Base-by-base conservation (phyloP, 495 filamentous ascomycete species). In the Aspergillus sclerotiicarbonarius region DNA sequence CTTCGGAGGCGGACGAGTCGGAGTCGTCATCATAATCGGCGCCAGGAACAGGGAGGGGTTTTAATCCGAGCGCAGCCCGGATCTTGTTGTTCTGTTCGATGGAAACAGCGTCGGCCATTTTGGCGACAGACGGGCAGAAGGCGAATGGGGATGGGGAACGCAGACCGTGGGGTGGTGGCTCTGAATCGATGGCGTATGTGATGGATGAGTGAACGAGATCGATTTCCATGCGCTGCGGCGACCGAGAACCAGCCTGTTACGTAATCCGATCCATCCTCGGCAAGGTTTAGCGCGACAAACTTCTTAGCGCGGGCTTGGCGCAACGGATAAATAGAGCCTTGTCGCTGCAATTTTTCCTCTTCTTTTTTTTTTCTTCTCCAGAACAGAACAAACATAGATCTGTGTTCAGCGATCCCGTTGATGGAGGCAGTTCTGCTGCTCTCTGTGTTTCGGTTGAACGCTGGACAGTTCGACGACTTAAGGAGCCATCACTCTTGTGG, bases 1-100 rank as follows among this genome's bases (percentile, higher is more conserved):
- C 85, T 35, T 77, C 81, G 13, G 54, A 63, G 19, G 74, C 71
- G 13, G 62, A 50, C 4, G 47, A 32, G 20, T 18, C 47, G 21
- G 47, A 64, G 41, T 73, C 76, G 53, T 76, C 67, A 56, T 80
- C 74, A 29, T 76, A 63, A 48, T 71, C 68, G 46, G 70, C 70
- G 50, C 89, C 87, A 19, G 90, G 89, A 8, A 95, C 89, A 48
- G 91, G 91, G 61, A 98, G 80, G 32, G 92, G 93, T 65, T 92
- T 91, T 76, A 96, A 86, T 58, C 94, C 94, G 62, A 97, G 81
- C 37, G 90, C 90, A 59, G 86, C 81, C 44, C 94, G 92, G 62
- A 96, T 86, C 67, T 92, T 90, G 80, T 98, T 98, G 47, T 91
- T 90, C 79, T 96, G 90, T 69, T 96, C 91, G 68, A 98, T 92